phyloP scores from a whole-genome alignment of 2,329 filamentous ascomycete species.

The Paraconiothyrium brasiliense region DNA sequence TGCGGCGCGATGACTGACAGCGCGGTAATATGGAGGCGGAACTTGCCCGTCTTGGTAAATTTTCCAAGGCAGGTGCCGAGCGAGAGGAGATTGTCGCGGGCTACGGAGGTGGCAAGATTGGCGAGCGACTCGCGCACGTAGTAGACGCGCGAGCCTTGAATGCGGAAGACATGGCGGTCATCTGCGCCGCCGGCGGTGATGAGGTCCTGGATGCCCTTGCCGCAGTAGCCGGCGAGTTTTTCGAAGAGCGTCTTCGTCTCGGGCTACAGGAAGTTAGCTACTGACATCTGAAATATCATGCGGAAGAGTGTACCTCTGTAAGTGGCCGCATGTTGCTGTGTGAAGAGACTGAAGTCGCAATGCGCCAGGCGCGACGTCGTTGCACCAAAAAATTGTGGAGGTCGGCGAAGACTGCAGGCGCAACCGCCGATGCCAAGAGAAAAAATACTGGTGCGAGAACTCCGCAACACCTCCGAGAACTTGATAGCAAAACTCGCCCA shows the following conservation, averaged over 20 bases:
- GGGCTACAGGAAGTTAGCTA: slow-evolving; percentile 39
- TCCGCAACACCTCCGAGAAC: slow-evolving; percentile 18
- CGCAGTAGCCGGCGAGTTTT: slow-evolving; percentile 94
- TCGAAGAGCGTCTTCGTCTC: slow-evolving; percentile 85
- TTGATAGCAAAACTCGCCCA: slow-evolving; percentile 8
- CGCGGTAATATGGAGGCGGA: slow-evolving; percentile 92
- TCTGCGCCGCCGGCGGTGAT: slow-evolving; percentile 48
- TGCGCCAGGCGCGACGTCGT: slow-evolving; percentile 12
- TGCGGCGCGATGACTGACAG: slow-evolving; percentile 89
- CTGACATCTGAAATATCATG: rapidly evolving
- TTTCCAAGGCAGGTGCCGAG: slow-evolving; percentile 93
- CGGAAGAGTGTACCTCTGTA: slow-evolving; percentile 63
- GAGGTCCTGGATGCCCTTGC: slow-evolving; percentile 83
- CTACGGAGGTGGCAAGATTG: slow-evolving; percentile 87
- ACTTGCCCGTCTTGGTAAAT: slow-evolving; percentile 96
- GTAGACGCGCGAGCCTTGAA: slow-evolving; percentile 82
- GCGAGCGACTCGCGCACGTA: slow-evolving; percentile 90
- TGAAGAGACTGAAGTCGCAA: slow-evolving; percentile 15
- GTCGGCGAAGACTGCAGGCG: slow-evolving; percentile 29
- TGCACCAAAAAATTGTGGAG: slow-evolving; percentile 30
- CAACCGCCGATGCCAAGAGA: slow-evolving; percentile 31
- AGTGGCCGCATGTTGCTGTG: slow-evolving; percentile 73
- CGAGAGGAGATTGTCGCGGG: slow-evolving; percentile 82
- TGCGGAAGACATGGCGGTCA: slow-evolving; percentile 59
- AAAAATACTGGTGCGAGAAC: slow-evolving; percentile 34